A percentile compares a stretch with the other conserved stretches of the same genome.
These are phyloP conservation scores for Staphylotrichum longicolle DNA, from an alignment of 495 filamentous ascomycete species.

Conservation along the genomic window DNA sequence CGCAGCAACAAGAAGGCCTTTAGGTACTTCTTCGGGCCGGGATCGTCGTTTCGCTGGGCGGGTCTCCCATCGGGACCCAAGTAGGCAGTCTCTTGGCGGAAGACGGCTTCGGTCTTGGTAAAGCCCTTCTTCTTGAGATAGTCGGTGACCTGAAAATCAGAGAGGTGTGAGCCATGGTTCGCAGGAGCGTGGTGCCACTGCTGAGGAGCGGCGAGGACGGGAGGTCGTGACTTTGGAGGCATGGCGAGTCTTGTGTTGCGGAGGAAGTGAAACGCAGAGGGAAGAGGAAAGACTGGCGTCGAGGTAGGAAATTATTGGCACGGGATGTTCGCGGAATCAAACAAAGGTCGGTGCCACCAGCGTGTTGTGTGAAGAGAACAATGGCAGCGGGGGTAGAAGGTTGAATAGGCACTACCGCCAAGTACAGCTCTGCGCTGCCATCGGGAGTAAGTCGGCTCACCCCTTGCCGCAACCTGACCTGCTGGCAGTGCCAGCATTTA, in stretches of 20 bases:
- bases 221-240: background rate
- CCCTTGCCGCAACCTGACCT: too few relatives aligned
- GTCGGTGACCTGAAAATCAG: slow-evolving; percentile 74
- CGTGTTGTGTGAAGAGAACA: too few relatives aligned
- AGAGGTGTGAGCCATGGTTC: background rate
- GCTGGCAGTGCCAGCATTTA: too few relatives aligned
- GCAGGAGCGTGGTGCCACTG: background rate
- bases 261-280: background rate
- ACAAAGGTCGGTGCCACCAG: too few relatives aligned
- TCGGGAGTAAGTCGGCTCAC: too few relatives aligned
- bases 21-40: slow-evolving; percentile 70
- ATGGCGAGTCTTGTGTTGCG: background rate
- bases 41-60: slow-evolving; percentile 62
- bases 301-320: background rate
- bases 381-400: too few relatives aligned
- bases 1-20: slow-evolving; percentile 69
- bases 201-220: background rate
- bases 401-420: too few relatives aligned
- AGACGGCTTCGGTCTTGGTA: slow-evolving; percentile 84
- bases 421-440: too few relatives aligned
- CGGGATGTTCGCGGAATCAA: too few relatives aligned
- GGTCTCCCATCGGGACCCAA: slow-evolving; percentile 74
- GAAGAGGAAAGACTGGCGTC: background rate
- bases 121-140: slow-evolving; percentile 97
- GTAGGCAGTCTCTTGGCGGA: slow-evolving; percentile 77